Conservation (phyloP, 306 rosid species). For the Ormosia semicastrata region DNA sequence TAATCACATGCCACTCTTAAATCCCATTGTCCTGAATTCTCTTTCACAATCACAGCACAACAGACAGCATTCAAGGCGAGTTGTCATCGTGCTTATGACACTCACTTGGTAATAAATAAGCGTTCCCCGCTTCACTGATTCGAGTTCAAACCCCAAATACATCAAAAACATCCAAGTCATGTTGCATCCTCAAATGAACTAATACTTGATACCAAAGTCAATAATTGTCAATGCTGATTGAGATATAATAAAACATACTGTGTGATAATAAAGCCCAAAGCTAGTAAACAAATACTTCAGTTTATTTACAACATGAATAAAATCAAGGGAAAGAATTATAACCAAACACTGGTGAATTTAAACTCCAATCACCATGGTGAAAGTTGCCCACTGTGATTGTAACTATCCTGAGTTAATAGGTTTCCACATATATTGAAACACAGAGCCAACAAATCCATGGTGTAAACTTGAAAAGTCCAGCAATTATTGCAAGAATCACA, state of each 20-base stretch:
- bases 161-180: neutral
- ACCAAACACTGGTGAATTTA: constrained; percentile 13
- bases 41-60: no score
- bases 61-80: neutral
- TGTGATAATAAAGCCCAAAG: constrained; percentile 26
- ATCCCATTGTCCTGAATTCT: no score
- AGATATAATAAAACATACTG: neutral
- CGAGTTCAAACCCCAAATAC: no score
- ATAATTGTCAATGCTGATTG: neutral
- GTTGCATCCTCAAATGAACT: neutral
- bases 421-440: constrained; percentile 25
- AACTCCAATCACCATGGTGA: constrained; percentile 23
- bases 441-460: constrained; percentile 29
- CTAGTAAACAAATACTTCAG: constrained; percentile 11
- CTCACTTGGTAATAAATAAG: no score
- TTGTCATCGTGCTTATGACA: no score
- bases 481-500: constrained; percentile 38
- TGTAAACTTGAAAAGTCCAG: constrained; percentile 16
- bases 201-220: neutral
- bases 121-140: no score
- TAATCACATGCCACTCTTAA: no score
- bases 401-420: constrained; percentile 31
- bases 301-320: constrained; percentile 42
- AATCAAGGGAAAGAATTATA: constrained; percentile 27
- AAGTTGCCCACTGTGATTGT: constrained; percentile 21